Base-by-base conservation (phyloP, 2,329 filamentous ascomycete genomes). In the Parastagonospora avenae region DNA sequence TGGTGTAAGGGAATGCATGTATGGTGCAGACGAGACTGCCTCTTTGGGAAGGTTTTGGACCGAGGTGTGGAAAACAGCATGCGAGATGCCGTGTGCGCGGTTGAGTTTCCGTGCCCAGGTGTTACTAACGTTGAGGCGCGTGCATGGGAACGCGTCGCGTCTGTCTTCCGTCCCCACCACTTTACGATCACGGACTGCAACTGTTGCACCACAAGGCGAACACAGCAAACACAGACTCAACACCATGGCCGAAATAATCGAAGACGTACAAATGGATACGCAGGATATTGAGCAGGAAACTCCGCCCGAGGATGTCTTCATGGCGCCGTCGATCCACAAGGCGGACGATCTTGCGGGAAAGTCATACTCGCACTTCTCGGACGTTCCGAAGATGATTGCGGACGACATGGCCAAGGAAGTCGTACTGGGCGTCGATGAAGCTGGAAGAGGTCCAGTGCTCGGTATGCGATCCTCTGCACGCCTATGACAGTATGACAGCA, bases 361-460 rank as follows among this genome's bases (percentile, higher is more conserved):
- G 38, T 79, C 77, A 44, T 80, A 81, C 56, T 76, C 79, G 8
- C 74, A 81, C 55, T 77, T 76, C 49, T 79, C 78, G 9, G 64
- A 74, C 1, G 73, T 80, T 12, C 78, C 79, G 4, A 49, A 65
- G 35, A 62, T 66, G 12, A 67, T 80, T 14, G 55, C 64, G 15
- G 59, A 73, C 7, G 74, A 79, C 58, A 74, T 76, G 71, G 66
- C 68, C 14, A 82, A 80, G 49, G 82, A 86, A 67, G 94, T 90
- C 74, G 87, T 89, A 15, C 82, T 97, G 16, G 93, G 93, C 55
- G 88, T 97, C 43, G 93, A 97, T 73, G 93, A 97, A 79, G 93
- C 93, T 61, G 93, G 93, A 39, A 86, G 93, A 67, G 93, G 93
- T 1, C 93, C 93, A 19, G 93, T 97, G n/a, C 83, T 97, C 10